phyloP scores from a whole-genome alignment of 2,329 filamentous ascomycete genomes.

The Phaeosphaeria sp. region DNA sequence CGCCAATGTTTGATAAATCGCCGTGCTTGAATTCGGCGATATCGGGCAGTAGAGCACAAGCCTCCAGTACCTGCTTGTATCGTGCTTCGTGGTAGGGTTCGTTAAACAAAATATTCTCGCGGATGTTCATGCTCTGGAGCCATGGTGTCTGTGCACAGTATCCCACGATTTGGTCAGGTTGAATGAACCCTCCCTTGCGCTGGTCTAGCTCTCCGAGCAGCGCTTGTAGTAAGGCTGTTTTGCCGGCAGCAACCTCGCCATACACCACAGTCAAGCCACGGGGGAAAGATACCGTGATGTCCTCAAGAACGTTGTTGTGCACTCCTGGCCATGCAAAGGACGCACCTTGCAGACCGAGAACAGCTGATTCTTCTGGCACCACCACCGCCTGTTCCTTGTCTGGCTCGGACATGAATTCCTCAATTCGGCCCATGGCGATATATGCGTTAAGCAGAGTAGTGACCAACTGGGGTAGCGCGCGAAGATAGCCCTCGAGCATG shows the following conservation, averaged over 20 bases:
- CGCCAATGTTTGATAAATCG: constrained; percentile 66
- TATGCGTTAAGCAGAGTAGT: constrained; percentile 80
- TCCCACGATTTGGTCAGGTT: constrained; percentile 64
- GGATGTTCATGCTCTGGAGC: constrained; percentile 73
- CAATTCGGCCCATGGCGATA: constrained; percentile 82
- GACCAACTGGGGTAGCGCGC: constrained; percentile 76
- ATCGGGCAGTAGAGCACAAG: constrained; percentile 67
- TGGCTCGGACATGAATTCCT: constrained; percentile 85
- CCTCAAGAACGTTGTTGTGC: constrained; percentile 59
- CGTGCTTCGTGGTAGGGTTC: constrained; percentile 70
- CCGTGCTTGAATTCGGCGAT: constrained; percentile 68
- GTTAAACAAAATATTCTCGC: constrained; percentile 72
- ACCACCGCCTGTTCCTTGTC: constrained; percentile 67
- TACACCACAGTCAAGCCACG: constrained; percentile 65
- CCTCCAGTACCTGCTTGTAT: constrained; percentile 73
- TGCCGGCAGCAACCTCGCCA: constrained; percentile 70
- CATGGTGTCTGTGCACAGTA: constrained; percentile 72
- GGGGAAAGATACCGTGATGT: constrained; percentile 62
- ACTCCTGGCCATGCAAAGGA: constrained; percentile 82
- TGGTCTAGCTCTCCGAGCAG: constrained; percentile 66
- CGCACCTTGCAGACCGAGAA: constrained; percentile 64
- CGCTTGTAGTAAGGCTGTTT: constrained; percentile 66
- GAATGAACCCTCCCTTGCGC: constrained; percentile 57
- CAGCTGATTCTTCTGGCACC: constrained; percentile 42
- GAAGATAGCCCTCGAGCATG: constrained; percentile 75